These are phyloP conservation scores for Ophiostoma triangulosporum DNA, from an alignment of 2,329 filamentous ascomycete species.

Conservation along the genomic window DNA sequence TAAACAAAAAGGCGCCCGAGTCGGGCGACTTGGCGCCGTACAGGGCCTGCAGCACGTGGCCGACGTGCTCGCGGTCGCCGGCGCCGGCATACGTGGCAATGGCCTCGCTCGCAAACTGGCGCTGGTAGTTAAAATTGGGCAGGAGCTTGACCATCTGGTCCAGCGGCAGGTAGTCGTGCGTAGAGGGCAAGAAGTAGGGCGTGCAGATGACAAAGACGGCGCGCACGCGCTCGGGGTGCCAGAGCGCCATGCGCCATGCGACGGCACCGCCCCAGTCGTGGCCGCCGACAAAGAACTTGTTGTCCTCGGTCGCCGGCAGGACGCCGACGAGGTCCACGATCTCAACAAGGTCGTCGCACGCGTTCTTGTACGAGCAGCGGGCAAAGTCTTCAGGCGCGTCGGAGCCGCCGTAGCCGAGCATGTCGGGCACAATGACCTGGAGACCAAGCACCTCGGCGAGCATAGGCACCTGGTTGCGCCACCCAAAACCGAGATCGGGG, in stretches of 20 bases:
- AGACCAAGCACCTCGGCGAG: conserved; percentile 57
- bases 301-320: conserved; percentile 23
- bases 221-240: conserved; percentile 57
- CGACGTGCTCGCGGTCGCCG: conserved; percentile 36
- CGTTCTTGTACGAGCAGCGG: conserved; percentile 58
- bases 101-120: conserved; percentile 60
- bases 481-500: conserved; percentile 71
- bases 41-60: conserved; percentile 55
- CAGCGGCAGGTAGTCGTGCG: conserved; percentile 36
- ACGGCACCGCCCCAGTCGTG: conserved; percentile 86
- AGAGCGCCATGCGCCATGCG: conserved; percentile 58
- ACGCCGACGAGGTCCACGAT: conserved; percentile 48
- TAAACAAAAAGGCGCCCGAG: conserved; percentile 35
- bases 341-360: conserved; percentile 61
- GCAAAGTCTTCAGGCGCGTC: conserved; percentile 48
- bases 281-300: conserved; percentile 59
- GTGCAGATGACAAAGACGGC: conserved; percentile 73
- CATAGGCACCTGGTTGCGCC: conserved; percentile 77
- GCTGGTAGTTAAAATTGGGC: conserved; percentile 70
- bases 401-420: conserved; percentile 74
- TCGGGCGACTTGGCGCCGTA: conserved; percentile 50
- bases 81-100: conserved; percentile 43
- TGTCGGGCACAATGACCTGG: conserved; percentile 71
- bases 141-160: conserved; percentile 40
- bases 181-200: conserved; percentile 47